These are phyloP conservation scores for Aphelidium insulamus DNA, from an alignment of 371 early-diverging fungal genomes.

Conservation along the genomic window DNA sequence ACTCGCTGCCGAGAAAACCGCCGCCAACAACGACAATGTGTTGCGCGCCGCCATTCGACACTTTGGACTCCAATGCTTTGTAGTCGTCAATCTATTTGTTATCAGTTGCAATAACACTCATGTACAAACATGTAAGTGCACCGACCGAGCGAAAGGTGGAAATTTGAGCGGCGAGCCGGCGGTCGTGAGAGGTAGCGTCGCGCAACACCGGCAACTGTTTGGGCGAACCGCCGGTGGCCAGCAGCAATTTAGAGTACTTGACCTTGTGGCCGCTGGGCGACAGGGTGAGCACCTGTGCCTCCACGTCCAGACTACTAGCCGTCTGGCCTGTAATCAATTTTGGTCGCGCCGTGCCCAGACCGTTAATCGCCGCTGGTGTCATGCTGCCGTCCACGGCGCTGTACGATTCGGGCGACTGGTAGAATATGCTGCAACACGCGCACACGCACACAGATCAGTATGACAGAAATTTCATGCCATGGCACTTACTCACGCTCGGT, in stretches of 20 bases:
- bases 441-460: too few relatives aligned
- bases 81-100: conserved; percentile 18
- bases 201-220: conserved; percentile 20
- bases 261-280: conserved; percentile 27
- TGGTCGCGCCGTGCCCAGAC: neutral
- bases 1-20: conserved; percentile 50
- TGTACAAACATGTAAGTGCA: neutral
- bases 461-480: neutral
- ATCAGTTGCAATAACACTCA: neutral
- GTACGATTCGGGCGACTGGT: too few relatives aligned
- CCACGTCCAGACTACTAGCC: conserved; percentile 30
- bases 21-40: conserved; percentile 44
- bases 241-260: conserved; percentile 38
- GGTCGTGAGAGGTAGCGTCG: conserved; percentile 9
- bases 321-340: conserved; percentile 21
- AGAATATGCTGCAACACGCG: too few relatives aligned
- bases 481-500: conserved; percentile 23
- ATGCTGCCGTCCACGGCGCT: too few relatives aligned
- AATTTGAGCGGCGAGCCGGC: too few relatives aligned
- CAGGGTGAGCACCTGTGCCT: conserved; percentile 30
- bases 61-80: conserved; percentile 17
- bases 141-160: conserved; percentile 38
- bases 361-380: too few relatives aligned
- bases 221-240: conserved; percentile 50
- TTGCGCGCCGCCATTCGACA: conserved; percentile 19